These are phyloP conservation scores for Ceratocystis huliohia DNA, from an alignment of 2,329 filamentous ascomycete genomes.

Conservation along the genomic window DNA sequence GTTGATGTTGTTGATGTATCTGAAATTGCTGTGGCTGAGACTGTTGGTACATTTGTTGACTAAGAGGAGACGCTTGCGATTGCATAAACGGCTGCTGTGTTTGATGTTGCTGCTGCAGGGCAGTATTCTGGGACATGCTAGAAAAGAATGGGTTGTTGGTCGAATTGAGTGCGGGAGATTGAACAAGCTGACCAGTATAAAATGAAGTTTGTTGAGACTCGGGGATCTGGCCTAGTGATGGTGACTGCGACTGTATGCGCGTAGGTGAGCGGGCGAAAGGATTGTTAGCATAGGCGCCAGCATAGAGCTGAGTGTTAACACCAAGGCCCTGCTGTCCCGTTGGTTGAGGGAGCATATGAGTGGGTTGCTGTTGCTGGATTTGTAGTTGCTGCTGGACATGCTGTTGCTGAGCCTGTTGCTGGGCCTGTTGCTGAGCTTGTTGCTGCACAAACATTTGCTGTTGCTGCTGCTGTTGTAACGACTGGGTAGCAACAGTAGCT, in stretches of 20 bases:
- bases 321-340: slow-evolving; percentile 30
- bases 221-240: slow-evolving; percentile 38
- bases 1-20: slow-evolving; percentile 26
- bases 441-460: slow-evolving; percentile 28
- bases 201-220: slow-evolving; percentile 37
- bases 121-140: slow-evolving; percentile 23
- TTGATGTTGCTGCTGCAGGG: slow-evolving; percentile 25
- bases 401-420: slow-evolving; percentile 3
- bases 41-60: slow-evolving; percentile 23
- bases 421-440: slow-evolving; percentile 32
- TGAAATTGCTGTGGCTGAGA: slow-evolving; percentile 23
- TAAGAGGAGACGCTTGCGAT: slow-evolving; percentile 5
- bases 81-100: slow-evolving; percentile 16
- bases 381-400: slow-evolving; percentile 17
- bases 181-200: slow-evolving; percentile 24
- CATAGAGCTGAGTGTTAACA: slow-evolving; percentile 30
- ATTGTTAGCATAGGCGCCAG: slow-evolving; percentile 32
- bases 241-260: slow-evolving; percentile 40
- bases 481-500: not conserved
- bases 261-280: slow-evolving; percentile 40
- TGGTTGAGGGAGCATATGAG: slow-evolving; percentile 10
- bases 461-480: slow-evolving; percentile 22
- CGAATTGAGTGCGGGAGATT: slow-evolving; percentile 12
- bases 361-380: slow-evolving; percentile 11
- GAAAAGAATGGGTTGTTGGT: slow-evolving; percentile 31